Evolutionary conservation across 495 filamentous ascomycete genomes (phyloP), one percentile per base, ranked within the genome.

Genomic region (Symbiotaphrina buchneri): DNA sequence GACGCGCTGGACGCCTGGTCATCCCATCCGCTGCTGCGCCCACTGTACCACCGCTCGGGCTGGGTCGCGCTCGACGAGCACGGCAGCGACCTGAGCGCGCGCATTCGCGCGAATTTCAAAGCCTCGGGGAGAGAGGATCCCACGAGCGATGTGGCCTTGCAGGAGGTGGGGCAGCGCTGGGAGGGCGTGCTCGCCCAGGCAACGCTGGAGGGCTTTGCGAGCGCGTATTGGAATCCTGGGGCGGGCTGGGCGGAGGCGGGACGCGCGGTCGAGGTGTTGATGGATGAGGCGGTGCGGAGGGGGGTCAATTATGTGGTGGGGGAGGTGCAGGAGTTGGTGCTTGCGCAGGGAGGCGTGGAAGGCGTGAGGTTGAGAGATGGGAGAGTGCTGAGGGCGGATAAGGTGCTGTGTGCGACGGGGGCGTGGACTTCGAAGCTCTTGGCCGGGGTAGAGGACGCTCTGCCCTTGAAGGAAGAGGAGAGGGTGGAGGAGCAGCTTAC

Each of bases 171-270:
- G 13, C 7, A 7, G 22, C 7, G 13, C 7, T 25, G 22, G 22
- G 22, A 25, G 8, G 22, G 22, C 7, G 8, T 25, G 13, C 22
- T 25, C 22, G 22, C 22, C 8, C 22, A 13, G 22, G 13, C 22
- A 25, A 13, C 7, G 8, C 22, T 37, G 14, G 27, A 32, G 10
- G 43, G 30, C 7, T 30, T 31, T 18, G 27, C 32, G 5, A 24
- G 27, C 28, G 34, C 32, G 11, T 56, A 54, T 24, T 55, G 41
- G 13, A 57, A 57, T 33, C 47, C 47, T 5, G 41, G 41, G 1
- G 53, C 51, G 18, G 53, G 53, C 10, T 56, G 53, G 52, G 47
- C 38, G 3, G 53, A 56, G 41, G 52, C 55, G 1, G 47, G 45
- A 14, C 27, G 26, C 32, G 55, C 52, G 11, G 27, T 49, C 14